Percentiles rank a stretch among this genome's conserved stretches.
Evolutionary conservation across 805 yeast species (phyloP).

Genomic region (Candida incommunis): DNA sequence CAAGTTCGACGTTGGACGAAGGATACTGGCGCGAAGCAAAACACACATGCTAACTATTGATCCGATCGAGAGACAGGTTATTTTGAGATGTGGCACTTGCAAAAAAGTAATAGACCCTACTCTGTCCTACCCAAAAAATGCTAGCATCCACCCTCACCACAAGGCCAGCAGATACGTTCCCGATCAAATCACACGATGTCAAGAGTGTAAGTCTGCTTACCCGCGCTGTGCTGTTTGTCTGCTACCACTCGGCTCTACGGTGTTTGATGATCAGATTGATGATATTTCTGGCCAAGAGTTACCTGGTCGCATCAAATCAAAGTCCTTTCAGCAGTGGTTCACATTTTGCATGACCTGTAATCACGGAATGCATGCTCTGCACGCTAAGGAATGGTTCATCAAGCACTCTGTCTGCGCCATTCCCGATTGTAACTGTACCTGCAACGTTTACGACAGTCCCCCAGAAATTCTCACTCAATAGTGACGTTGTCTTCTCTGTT

Average conservation of each 20-base stretch:
- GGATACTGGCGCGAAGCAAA: slow-evolving; percentile 42
- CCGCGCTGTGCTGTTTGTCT: slow-evolving; percentile 89
- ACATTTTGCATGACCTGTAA: slow-evolving; percentile 83
- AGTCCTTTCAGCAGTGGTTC: slow-evolving; percentile 64
- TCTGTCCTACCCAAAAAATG: slow-evolving; percentile 5
- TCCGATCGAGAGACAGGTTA: slow-evolving; percentile 58
- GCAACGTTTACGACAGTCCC: slow-evolving; percentile 29
- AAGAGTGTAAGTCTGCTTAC: slow-evolving; percentile 74
- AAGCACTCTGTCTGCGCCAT: slow-evolving; percentile 85
- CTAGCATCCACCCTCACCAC: not conserved
- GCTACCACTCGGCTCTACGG: slow-evolving; percentile 49
- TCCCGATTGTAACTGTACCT: slow-evolving; percentile 78
- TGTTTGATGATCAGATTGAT: slow-evolving; percentile 11
- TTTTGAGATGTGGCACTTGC: slow-evolving; percentile 70
- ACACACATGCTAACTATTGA: slow-evolving; percentile 34
- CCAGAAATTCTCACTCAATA: too few species aligned
- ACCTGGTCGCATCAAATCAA: slow-evolving; percentile 20
- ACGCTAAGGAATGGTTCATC: slow-evolving; percentile 92
- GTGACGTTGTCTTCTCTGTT: too few species aligned
- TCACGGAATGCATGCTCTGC: slow-evolving; percentile 91
- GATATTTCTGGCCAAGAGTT: slow-evolving; percentile 7
- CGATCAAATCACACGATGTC: slow-evolving; percentile 31
- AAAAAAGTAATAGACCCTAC: slow-evolving; percentile 31
- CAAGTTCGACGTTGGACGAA: slow-evolving; percentile 66
- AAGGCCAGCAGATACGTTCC: not conserved